Base-by-base conservation (phyloP, 2,329 filamentous ascomycete species). In the Neopestalotiopsis sp. region DNA sequence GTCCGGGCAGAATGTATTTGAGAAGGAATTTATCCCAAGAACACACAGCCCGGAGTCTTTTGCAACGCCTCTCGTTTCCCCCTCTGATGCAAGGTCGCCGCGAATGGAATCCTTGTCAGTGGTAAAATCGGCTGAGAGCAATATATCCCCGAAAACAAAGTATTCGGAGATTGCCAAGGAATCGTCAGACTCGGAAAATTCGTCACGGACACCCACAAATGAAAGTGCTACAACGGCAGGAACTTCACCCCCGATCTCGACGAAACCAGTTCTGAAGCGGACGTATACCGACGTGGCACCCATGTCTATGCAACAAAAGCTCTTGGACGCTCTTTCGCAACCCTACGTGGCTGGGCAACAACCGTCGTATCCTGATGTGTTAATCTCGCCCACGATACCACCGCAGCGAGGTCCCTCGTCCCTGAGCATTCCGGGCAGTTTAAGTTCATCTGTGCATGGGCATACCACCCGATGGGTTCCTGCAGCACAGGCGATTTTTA, bases 401-500 rank as follows among this genome's bases (percentile, higher is more conserved):
- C 80, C 79, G 59, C 83, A 82, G 66, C 76, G 79, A 61, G 81
- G 83, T 68, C 78, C 78, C 9, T 80, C 78, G 49, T 82, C 80
- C 20, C 76, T 79, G 20, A 75, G 80, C 66, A 84, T 86, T 30
- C 82, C 88, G 2, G 81, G 81, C 17, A 79, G 83, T n/a, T 73
- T 88, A 1, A 86, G 84, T 12, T 84, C 91, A 17, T 84, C 87
- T 10, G 87, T 93, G n/a, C 95, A 98, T 79, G 92, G 92, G 9
- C 95, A 98, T 80, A 92, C 94, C 69, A 96, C 93, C 75, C 90
- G 96, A 79, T 97, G 94, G 90, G 91, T 93, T 14, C 94, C 94
- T 7, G 93, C 94, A 57, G 93, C 95, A 5, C 96, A 99, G 79
- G 96, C 96, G 66, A 98, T 99, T 68, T 99, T 99, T 79, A 97